Evolutionary conservation across 768 basidiomycete genomes (phyloP).

Genomic region (Neoboletus magnificus): DNA sequence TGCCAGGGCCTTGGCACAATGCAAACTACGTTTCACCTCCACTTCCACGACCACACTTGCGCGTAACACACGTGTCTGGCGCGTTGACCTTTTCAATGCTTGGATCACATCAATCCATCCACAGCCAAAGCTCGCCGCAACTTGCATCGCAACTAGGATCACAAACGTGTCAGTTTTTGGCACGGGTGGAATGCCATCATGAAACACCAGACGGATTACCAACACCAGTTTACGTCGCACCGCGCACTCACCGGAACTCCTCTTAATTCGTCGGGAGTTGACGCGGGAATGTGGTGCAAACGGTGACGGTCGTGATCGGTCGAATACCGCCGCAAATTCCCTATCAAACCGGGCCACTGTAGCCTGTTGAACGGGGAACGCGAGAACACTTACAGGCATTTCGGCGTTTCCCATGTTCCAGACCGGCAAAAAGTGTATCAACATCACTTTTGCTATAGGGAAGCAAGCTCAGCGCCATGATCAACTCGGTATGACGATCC

Average conservation of each 20-base stretch:
- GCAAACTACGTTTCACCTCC: neutral
- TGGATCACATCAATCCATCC: neutral
- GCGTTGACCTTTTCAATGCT: too few relatives aligned
- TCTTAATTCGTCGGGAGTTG: slow-evolving; percentile 5
- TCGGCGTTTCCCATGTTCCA: neutral
- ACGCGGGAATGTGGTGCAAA: slow-evolving; percentile 11
- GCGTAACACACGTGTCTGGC: neutral
- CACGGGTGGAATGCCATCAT: slow-evolving; percentile 9
- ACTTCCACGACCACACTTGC: neutral
- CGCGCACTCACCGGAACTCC: neutral
- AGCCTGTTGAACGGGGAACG: neutral
- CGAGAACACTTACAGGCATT: neutral
- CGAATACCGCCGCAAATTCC: slow-evolving; percentile 2
- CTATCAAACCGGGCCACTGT: neutral
- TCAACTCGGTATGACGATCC: neutral
- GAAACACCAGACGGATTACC: neutral
- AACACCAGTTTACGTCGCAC: neutral
- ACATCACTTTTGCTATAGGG: neutral
- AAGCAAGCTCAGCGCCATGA: neutral
- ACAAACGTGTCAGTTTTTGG: neutral
- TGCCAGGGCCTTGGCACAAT: neutral
- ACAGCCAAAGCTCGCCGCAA: neutral
- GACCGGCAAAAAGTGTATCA: neutral
- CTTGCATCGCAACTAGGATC: neutral
- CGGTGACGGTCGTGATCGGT: slow-evolving; percentile 6